Evolutionary conservation across 345 rosid genomes (phyloP).

Genomic region (Viola odorata): DNA sequence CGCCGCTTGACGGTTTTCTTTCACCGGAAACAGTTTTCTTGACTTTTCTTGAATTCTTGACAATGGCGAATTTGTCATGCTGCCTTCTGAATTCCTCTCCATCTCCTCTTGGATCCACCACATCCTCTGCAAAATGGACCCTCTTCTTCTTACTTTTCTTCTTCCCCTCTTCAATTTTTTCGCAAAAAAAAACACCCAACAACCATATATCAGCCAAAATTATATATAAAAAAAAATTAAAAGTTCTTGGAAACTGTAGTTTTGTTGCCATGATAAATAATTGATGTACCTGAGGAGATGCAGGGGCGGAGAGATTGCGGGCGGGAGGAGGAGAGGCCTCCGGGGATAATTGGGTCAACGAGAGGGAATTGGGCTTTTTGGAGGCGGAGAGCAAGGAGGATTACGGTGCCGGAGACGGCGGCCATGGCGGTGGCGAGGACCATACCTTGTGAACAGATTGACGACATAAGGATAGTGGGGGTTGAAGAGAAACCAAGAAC

Average conservation of each 20-base stretch:
- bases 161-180: slow-evolving; percentile 25
- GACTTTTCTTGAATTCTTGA: too few relatives aligned
- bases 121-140: slow-evolving; percentile 56
- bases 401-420: slow-evolving; percentile 64
- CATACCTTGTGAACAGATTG: slow-evolving; percentile 52
- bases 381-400: slow-evolving; percentile 60
- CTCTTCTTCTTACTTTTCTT: slow-evolving; percentile 37
- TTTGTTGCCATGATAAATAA: too few relatives aligned
- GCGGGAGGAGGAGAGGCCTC: slow-evolving; percentile 14
- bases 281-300: slow-evolving; percentile 40
- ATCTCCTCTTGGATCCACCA: slow-evolving; percentile 46
- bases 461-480: slow-evolving; percentile 30
- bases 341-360: slow-evolving; percentile 17
- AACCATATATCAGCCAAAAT: not conserved
- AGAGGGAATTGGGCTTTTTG: slow-evolving; percentile 36
- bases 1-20: not conserved
- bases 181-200: not conserved
- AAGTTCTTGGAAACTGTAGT: not conserved
- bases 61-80: slow-evolving; percentile 5
- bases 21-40: too few relatives aligned
- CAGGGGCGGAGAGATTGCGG: slow-evolving; percentile 41
- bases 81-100: slow-evolving; percentile 44
- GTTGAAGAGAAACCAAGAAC: not conserved
- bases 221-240: not conserved
- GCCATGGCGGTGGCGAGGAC: slow-evolving; percentile 78